A percentile compares a stretch with the other conserved stretches of the same genome.
phyloP scores from a whole-genome alignment of 306 rosid species.

The Cajanus cajan region DNA sequence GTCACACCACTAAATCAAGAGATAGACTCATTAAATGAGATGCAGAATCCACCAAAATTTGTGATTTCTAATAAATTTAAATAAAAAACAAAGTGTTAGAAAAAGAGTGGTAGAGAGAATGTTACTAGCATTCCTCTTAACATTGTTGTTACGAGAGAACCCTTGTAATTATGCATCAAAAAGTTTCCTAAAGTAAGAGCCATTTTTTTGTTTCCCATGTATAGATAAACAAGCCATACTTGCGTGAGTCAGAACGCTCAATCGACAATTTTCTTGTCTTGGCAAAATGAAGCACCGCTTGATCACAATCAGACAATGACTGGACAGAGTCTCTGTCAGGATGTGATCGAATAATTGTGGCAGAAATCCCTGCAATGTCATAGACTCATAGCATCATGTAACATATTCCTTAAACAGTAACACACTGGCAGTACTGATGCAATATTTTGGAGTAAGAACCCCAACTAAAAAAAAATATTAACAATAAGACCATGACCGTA shows the following conservation, averaged over 20 bases:
- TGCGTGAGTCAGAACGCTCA: conserved; percentile 74
- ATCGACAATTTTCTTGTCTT: conserved; percentile 78
- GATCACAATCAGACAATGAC: conserved; percentile 53
- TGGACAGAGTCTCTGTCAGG: conserved; percentile 57
- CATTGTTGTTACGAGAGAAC: neutral
- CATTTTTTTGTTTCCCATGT: neutral
- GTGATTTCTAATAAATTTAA: too few species aligned
- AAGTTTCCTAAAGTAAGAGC: neutral
- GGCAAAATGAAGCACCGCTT: conserved; percentile 59
- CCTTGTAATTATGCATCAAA: neutral
- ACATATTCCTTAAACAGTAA: conserved; percentile 17
- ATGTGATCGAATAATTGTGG: conserved; percentile 46
- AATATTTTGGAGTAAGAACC: conserved; percentile 37
- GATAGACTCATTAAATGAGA: too few species aligned
- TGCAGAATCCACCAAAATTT: too few species aligned
- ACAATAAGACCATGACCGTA: neutral
- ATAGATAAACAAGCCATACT: conserved; percentile 47
- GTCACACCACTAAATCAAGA: too few species aligned
- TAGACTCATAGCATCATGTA: conserved; percentile 20
- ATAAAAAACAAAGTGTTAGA: too few species aligned
- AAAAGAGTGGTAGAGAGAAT: too few species aligned
- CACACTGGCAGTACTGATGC: conserved; percentile 24
- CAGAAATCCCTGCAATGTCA: conserved; percentile 53
- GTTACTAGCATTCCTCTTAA: too few species aligned
- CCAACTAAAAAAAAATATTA: conserved; percentile 30